These are phyloP conservation scores for Diaporthe longicolla DNA, from an alignment of 2,329 filamentous ascomycete genomes.

Conservation along the genomic window DNA sequence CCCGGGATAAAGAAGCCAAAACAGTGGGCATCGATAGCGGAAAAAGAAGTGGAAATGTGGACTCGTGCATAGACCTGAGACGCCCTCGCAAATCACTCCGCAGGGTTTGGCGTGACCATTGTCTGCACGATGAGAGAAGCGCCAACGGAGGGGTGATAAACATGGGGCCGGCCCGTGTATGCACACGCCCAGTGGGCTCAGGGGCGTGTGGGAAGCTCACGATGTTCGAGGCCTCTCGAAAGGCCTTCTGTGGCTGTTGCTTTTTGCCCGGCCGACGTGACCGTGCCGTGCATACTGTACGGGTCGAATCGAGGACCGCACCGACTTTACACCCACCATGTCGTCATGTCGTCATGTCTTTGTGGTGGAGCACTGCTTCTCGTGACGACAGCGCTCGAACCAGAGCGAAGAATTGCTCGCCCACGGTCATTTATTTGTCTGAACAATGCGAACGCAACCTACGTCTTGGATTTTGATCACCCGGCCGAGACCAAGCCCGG, in stretches of 20 bases:
- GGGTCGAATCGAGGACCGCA: not conserved
- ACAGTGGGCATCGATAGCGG: constrained; percentile 29
- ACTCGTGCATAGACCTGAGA: constrained; percentile 30
- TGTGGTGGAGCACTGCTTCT: not conserved
- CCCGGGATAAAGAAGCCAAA: constrained; percentile 28
- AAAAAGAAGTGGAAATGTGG: constrained; percentile 36
- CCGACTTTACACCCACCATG: not conserved
- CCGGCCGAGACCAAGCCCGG: constrained; percentile 13
- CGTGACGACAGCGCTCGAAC: not conserved
- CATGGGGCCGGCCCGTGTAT: constrained; percentile 16
- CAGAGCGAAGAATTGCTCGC: not conserved
- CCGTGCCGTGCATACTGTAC: constrained; percentile 38
- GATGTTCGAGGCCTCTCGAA: constrained; percentile 20
- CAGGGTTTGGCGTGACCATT: constrained; percentile 33
- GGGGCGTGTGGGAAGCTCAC: constrained; percentile 37
- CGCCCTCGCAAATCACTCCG: constrained; percentile 10
- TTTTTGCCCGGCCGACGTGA: constrained; percentile 11
- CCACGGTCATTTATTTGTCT: not conserved
- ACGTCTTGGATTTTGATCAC: not conserved
- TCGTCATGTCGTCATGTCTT: constrained; percentile 28
- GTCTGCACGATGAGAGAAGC: constrained; percentile 30
- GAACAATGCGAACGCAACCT: not conserved
- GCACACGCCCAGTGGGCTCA: constrained; percentile 19
- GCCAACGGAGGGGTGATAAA: constrained; percentile 18
- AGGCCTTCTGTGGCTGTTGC: constrained; percentile 33